These are phyloP conservation scores for Phytophthora pluvialis DNA, from an alignment of 352 stramenopile species.

Conservation along the genomic window DNA sequence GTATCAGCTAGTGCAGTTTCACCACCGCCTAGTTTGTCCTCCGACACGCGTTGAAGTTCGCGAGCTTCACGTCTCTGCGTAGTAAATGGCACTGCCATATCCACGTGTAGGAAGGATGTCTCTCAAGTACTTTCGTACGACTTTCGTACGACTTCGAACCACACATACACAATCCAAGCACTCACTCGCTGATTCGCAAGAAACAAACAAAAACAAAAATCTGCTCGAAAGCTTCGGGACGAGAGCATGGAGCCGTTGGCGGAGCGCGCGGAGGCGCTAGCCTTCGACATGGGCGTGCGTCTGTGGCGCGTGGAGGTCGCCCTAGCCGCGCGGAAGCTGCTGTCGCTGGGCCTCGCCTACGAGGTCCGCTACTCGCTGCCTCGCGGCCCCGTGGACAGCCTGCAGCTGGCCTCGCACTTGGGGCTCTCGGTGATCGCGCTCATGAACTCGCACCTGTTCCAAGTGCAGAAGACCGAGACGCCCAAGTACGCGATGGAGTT, in stretches of 20 bases:
- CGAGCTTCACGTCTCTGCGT: no score
- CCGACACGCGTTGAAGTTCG: no score
- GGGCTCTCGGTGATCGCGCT: conserved; percentile 56
- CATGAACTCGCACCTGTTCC: conserved; percentile 56
- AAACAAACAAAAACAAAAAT: background rate
- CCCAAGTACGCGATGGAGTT: conserved; percentile 44
- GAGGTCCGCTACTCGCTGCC: conserved; percentile 62
- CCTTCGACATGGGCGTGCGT: conserved; percentile 50
- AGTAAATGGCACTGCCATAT: no score
- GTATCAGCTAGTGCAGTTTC: no score
- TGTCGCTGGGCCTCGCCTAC: conserved; percentile 62
- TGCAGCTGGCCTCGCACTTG: conserved; percentile 38
- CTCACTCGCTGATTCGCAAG: no score
- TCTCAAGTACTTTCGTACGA: no score
- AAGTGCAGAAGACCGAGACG: conserved; percentile 42
- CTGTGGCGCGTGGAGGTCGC: conserved; percentile 60
- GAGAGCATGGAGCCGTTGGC: conserved; percentile 7
- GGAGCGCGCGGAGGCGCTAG: conserved; percentile 13
- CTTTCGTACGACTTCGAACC: no score
- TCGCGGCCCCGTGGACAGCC: conserved; percentile 3
- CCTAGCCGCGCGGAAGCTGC: conserved; percentile 51
- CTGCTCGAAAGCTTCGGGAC: background rate
- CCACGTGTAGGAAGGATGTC: no score
- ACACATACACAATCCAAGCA: no score
- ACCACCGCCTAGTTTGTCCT: no score